Conservation (phyloP, 2,329 filamentous ascomycete species). For the Blastomyces percursus region DNA sequence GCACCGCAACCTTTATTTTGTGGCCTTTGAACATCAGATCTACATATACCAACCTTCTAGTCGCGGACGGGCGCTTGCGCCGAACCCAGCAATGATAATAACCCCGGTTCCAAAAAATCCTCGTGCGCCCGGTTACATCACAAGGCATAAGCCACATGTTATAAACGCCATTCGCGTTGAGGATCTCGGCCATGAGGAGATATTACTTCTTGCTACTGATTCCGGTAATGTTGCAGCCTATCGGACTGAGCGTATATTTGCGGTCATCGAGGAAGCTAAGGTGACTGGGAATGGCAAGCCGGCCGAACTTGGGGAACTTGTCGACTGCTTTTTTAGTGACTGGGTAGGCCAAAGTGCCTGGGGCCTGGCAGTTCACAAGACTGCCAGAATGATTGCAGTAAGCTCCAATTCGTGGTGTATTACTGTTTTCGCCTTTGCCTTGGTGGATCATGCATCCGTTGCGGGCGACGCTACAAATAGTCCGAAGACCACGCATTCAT, state of each 20-base stretch:
- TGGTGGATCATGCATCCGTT: constrained; percentile 30
- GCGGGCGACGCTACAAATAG: constrained; percentile 14
- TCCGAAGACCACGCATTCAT: background rate
- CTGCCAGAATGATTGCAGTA: constrained; percentile 75
- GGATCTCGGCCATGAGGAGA: constrained; percentile 57
- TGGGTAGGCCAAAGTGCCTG: constrained; percentile 74
- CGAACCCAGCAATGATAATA: constrained; percentile 33
- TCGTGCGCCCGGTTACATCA: constrained; percentile 44
- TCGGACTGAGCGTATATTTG: constrained; percentile 45
- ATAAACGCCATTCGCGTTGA: constrained; percentile 61
- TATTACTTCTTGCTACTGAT: constrained; percentile 57
- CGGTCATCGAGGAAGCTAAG: constrained; percentile 30
- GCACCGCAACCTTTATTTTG: constrained; percentile 37
- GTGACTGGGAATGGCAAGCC: background rate
- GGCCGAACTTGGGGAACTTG: constrained; percentile 18
- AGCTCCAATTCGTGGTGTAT: constrained; percentile 60
- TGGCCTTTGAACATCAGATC: constrained; percentile 31
- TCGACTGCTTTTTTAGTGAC: constrained; percentile 55
- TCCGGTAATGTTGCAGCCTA: constrained; percentile 66
- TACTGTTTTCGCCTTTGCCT: constrained; percentile 49
- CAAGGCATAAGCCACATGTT: constrained; percentile 44
- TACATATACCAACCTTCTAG: constrained; percentile 37
- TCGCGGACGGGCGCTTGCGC: constrained; percentile 30
- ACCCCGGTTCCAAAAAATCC: constrained; percentile 31
- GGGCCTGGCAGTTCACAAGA: constrained; percentile 72